Percentiles rank a stretch among this genome's conserved stretches.
Conservation (phyloP, 2,329 filamentous ascomycete species). For the Lachnellula cervina region DNA sequence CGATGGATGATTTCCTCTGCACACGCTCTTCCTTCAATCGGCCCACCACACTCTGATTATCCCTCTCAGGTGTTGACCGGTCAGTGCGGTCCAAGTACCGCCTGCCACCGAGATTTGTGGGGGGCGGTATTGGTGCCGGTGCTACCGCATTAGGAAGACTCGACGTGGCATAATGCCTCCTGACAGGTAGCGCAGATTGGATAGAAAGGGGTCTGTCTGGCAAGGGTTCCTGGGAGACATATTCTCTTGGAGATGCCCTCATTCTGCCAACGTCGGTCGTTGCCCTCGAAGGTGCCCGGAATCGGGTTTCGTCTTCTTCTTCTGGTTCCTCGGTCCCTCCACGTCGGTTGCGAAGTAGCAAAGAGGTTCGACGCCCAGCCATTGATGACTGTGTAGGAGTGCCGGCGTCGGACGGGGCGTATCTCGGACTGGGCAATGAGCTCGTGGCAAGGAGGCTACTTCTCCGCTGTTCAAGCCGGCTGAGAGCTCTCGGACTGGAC, state of each 20-base stretch:
- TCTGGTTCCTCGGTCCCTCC: slow-evolving; percentile 30
- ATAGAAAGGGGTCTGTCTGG: slow-evolving; percentile 33
- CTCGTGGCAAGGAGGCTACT: slow-evolving; percentile 31
- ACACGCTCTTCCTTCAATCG: slow-evolving; percentile 25
- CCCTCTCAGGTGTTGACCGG: slow-evolving; percentile 26
- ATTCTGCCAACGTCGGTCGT: slow-evolving; percentile 48
- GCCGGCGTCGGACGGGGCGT: slow-evolving; percentile 27
- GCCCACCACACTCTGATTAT: slow-evolving; percentile 25
- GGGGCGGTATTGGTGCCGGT: slow-evolving; percentile 15
- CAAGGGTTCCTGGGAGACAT: slow-evolving; percentile 34
- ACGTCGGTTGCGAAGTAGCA: slow-evolving; percentile 38
- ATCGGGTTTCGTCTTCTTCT: slow-evolving; percentile 43
- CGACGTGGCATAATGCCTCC: slow-evolving; percentile 48
- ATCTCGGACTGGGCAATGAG: slow-evolving; percentile 28
- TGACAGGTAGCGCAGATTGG: slow-evolving; percentile 46
- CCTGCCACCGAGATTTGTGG: slow-evolving; percentile 17
- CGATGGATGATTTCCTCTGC: slow-evolving; percentile 26
- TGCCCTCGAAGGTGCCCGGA: slow-evolving; percentile 55
- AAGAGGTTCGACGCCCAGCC: slow-evolving; percentile 51
- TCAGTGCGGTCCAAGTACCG: slow-evolving; percentile 22
- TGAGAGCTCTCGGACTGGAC: slow-evolving; percentile 29
- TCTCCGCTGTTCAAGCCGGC: slow-evolving; percentile 30
- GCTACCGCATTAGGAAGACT: slow-evolving; percentile 31
- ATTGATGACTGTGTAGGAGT: slow-evolving; percentile 45
- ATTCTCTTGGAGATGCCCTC: slow-evolving; percentile 36